Evolutionary conservation across 1,284 basidiomycete genomes (phyloP).

Genomic region (Amylostereum areolatum): DNA sequence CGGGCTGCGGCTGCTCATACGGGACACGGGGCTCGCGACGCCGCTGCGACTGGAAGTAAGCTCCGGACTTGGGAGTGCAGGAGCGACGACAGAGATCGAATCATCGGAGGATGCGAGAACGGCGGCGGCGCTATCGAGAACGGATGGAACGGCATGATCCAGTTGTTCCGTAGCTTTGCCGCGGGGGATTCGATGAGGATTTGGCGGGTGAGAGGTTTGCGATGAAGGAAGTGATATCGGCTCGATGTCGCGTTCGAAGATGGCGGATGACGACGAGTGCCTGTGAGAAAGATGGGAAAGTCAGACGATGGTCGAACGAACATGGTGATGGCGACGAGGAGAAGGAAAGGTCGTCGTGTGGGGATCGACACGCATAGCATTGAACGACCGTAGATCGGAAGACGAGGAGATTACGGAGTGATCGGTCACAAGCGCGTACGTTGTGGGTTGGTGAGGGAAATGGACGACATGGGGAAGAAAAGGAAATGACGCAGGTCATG

Average conservation of each 20-base stretch:
- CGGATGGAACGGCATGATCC: conserved; percentile 68
- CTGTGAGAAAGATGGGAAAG: conserved; percentile 26
- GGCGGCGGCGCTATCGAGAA: conserved; percentile 67
- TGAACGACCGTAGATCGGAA: no score
- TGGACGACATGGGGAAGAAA: conserved; percentile 6
- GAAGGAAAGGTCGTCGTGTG: no score
- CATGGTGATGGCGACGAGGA: no score
- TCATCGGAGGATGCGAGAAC: conserved; percentile 50
- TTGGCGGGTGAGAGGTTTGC: conserved; percentile 33
- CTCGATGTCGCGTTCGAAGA: conserved; percentile 80
- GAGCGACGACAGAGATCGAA: conserved; percentile 52
- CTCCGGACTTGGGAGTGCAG: conserved; percentile 29
- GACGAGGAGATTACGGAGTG: no score
- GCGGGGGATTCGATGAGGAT: conserved; percentile 68
- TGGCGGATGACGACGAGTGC: conserved; percentile 72
- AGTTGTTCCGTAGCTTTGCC: conserved; percentile 64
- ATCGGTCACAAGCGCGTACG: no score
- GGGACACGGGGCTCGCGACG: conserved; percentile 59
- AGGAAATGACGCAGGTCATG: conserved; percentile 2
- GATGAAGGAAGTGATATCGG: conserved; percentile 49
- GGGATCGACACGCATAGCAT: no score
- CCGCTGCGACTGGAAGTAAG: conserved; percentile 37
- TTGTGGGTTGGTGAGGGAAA: neutral
- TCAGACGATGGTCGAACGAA: conserved; percentile 2
- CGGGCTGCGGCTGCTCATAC: conserved; percentile 57